These are phyloP conservation scores for Kwoniella shivajii DNA, from an alignment of 1,284 basidiomycete species.

Conservation along the genomic window DNA sequence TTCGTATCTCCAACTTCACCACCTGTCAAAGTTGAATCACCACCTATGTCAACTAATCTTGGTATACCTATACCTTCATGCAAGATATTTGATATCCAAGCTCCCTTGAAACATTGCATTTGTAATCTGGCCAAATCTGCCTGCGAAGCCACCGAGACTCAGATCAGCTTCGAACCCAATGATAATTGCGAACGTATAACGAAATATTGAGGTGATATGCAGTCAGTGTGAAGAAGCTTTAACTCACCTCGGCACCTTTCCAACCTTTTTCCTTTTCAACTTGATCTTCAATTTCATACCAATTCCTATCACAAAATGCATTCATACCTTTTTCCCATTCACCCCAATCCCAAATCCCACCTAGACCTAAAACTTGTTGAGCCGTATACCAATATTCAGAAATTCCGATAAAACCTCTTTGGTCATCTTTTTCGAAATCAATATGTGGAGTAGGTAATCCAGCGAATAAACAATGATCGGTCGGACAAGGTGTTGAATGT, in stretches of 20 bases:
- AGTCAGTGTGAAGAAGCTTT: too few species aligned
- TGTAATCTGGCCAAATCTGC: constrained; percentile 77
- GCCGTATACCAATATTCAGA: constrained; percentile 99
- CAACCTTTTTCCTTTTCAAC: constrained; percentile 68
- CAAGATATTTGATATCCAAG: constrained; percentile 94
- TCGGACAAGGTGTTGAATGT: constrained; percentile 78
- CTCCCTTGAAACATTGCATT: constrained; percentile 99
- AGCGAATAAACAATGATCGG: constrained; percentile 91
- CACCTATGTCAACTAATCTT: constrained; percentile 79
- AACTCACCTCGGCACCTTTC: constrained; percentile 62
- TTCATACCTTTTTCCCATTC: constrained; percentile 92
- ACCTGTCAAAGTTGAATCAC: constrained; percentile 60
- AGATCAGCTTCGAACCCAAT: constrained; percentile 8
- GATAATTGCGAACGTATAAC: too few species aligned
- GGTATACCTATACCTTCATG: constrained; percentile 97
- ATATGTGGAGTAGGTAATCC: constrained; percentile 85
- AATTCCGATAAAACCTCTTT: constrained; percentile 85
- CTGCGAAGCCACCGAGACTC: background rate
- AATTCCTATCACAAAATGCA: constrained; percentile 78
- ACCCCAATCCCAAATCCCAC: constrained; percentile 92
- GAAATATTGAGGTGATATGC: too few species aligned
- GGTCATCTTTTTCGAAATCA: constrained; percentile 77
- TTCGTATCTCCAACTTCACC: constrained; percentile 57
- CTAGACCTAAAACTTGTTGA: constrained; percentile 83
- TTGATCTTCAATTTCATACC: constrained; percentile 71